phyloP scores from a whole-genome alignment of 768 basidiomycete genomes.

The Termitomyces sp. region DNA sequence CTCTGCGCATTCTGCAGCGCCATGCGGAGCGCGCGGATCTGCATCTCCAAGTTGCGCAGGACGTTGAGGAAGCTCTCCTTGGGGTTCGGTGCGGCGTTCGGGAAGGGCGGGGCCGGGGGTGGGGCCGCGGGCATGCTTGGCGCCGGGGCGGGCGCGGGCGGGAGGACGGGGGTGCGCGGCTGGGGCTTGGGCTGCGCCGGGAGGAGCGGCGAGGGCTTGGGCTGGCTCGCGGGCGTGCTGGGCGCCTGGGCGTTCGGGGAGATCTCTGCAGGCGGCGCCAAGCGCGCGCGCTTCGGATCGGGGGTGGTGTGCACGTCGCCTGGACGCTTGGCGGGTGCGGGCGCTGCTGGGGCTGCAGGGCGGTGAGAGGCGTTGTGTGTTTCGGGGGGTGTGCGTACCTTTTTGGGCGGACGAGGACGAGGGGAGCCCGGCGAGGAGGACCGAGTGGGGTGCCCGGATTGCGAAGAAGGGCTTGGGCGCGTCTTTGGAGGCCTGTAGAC shows the following conservation, averaged over 20 bases:
- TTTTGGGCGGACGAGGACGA: conserved; percentile 29
- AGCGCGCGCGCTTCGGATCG: conserved; percentile 41
- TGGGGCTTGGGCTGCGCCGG: conserved; percentile 14
- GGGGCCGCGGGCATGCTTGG: background rate
- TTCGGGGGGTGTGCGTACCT: conserved; percentile 1
- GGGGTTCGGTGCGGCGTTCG: too few species aligned
- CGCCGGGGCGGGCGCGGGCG: background rate
- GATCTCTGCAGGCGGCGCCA: conserved; percentile 20
- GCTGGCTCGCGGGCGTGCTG: conserved; percentile 17
- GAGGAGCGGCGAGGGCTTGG: conserved; percentile 16
- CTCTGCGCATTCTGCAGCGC: conserved; percentile 7
- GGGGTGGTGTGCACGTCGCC: conserved; percentile 30
- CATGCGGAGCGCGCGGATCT: conserved; percentile 1
- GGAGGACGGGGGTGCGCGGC: conserved; percentile 4
- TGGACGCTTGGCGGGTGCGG: conserved; percentile 31
- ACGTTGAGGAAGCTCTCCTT: background rate
- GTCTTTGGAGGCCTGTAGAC: conserved; percentile 27
- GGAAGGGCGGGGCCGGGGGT: background rate
- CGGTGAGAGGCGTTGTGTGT: background rate
- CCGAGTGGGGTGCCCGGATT: conserved; percentile 36
- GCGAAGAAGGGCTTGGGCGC: conserved; percentile 51
- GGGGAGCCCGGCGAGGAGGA: conserved; percentile 46
- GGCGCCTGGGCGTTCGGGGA: conserved; percentile 18
- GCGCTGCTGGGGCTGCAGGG: background rate
- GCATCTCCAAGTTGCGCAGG: conserved; percentile 1